Percentiles rank a stretch among this genome's conserved stretches.
phyloP scores from a whole-genome alignment of 306 rosid genomes.

The Myrica gale region DNA sequence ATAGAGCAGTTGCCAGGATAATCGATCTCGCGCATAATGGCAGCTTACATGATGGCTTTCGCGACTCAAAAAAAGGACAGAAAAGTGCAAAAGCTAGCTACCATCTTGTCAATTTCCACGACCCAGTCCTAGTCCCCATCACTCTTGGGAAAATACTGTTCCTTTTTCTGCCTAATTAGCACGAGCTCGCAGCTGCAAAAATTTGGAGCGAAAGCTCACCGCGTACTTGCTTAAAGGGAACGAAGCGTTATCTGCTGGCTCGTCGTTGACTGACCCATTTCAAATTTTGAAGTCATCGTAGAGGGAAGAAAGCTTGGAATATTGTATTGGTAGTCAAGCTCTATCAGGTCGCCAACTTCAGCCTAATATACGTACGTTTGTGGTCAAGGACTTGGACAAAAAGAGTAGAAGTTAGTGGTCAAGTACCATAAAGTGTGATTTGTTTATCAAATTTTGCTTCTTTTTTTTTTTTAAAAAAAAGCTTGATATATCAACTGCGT shows the following conservation, averaged over 20 bases:
- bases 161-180: conserved; percentile 23
- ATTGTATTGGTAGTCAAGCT: neutral
- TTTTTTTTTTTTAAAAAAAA: neutral
- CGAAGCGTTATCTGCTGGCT: neutral
- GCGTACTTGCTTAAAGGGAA: conserved; percentile 17
- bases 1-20: conserved; percentile 10
- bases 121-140: neutral
- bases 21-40: too few species aligned
- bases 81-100: too few species aligned
- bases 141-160: conserved; percentile 7
- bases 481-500: neutral
- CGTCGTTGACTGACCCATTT: conserved; percentile 18
- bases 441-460: neutral
- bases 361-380: conserved; percentile 5
- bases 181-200: neutral
- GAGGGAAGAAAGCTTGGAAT: neutral
- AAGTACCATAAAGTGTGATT: neutral
- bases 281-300: conserved; percentile 1
- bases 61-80: conserved; percentile 2
- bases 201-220: neutral
- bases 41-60: conserved; percentile 23
- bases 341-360: conserved; percentile 17
- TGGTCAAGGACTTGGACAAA: neutral
- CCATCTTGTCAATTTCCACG: too few species aligned
- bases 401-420: too few species aligned